phyloP scores from a whole-genome alignment of 208 protist genomes.

The Entamoeba moshkovskii region DNA sequence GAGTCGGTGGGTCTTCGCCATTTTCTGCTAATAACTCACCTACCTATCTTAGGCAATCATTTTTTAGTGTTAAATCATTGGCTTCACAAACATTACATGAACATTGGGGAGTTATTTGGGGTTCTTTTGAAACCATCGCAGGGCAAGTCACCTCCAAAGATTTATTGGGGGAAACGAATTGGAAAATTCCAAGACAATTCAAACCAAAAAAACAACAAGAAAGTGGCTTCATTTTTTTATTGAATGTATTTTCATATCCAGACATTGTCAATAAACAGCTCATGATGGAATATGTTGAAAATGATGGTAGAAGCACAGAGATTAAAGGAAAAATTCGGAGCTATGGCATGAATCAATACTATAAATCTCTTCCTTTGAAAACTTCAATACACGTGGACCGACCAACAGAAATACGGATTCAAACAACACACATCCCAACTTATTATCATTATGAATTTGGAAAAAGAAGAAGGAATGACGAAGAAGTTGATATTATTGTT shows the following conservation, averaged over 20 bases:
- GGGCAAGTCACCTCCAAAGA: neutral
- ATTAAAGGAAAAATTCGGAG: neutral
- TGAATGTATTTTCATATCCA: neutral
- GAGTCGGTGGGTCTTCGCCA: too few species aligned
- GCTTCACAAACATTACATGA: neutral
- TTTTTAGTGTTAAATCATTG: too few species aligned
- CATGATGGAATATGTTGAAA: neutral
- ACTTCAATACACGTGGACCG: neutral
- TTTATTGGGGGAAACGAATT: neutral
- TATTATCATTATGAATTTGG: slow-evolving; percentile 1
- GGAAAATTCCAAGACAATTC: neutral
- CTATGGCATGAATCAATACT: neutral
- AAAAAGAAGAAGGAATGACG: neutral
- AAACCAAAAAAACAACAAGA: neutral
- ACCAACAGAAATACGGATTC: neutral
- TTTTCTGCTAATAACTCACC: too few species aligned
- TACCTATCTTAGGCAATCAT: too few species aligned
- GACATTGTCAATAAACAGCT: neutral
- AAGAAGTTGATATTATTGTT: neutral
- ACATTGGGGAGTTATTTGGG: neutral
- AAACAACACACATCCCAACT: neutral
- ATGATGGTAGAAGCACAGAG: neutral
- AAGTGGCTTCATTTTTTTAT: neutral
- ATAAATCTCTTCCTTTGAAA: neutral
- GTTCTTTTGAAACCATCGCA: neutral